A percentile compares a stretch with the other conserved stretches of the same genome.
phyloP scores from a whole-genome alignment of 164 flowering plant species.

The Dillenia suffruticosa region DNA sequence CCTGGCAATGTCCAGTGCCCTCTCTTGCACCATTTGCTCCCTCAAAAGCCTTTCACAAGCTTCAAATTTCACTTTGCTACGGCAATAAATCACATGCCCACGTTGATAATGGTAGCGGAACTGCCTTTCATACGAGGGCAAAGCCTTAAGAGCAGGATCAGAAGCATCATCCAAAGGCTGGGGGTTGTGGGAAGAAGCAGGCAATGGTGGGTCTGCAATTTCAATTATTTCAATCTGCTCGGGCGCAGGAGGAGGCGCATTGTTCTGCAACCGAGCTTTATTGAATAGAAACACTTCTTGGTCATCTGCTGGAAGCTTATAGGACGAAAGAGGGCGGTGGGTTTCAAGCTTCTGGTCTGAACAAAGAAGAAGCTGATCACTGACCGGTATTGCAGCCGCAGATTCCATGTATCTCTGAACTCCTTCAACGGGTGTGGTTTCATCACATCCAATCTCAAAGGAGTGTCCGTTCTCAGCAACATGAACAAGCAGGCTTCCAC shows the following conservation, averaged over 20 bases:
- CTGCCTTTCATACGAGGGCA: conserved; percentile 87
- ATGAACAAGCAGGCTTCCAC: conserved; percentile 64
- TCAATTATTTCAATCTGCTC: conserved; percentile 54
- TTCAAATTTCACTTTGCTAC: conserved; percentile 45
- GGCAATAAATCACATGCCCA: conserved; percentile 57
- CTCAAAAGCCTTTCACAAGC: conserved; percentile 57
- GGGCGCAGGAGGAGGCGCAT: conserved; percentile 53
- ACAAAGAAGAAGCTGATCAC: conserved; percentile 85
- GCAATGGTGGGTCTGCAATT: conserved; percentile 43
- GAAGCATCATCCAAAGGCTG: conserved; percentile 88
- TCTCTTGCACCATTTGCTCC: conserved; percentile 83
- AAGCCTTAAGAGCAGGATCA: conserved; percentile 95
- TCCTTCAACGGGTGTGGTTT: conserved; percentile 52
- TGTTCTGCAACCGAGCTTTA: conserved; percentile 51
- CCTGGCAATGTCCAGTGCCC: conserved; percentile 82
- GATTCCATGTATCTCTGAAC: conserved; percentile 71
- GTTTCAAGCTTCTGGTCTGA: conserved; percentile 73
- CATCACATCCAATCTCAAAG: conserved; percentile 71
- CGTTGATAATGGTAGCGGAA: conserved; percentile 79
- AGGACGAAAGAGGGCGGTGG: conserved; percentile 55
- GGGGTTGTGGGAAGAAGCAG: conserved; percentile 48
- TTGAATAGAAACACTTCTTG: conserved; percentile 82
- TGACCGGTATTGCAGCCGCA: conserved; percentile 39
- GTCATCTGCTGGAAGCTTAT: conserved; percentile 69
- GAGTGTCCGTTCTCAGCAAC: conserved; percentile 91